Conservation (phyloP, 305 asterid species). For the Fraxinus platypoda region DNA sequence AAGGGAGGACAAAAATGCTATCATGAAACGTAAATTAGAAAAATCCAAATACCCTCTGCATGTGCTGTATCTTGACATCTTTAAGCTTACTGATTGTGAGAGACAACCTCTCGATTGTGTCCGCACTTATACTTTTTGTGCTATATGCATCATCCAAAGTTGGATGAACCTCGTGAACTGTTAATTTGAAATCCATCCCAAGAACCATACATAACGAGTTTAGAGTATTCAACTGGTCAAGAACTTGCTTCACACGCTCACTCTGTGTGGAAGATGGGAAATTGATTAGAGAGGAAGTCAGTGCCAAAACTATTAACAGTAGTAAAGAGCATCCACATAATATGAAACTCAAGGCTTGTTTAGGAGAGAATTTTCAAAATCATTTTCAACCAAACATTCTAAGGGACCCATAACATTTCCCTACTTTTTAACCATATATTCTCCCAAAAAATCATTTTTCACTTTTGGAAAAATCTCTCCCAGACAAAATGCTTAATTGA, state of each 20-base stretch:
- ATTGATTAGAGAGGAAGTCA: conserved; percentile 4
- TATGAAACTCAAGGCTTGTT: not conserved
- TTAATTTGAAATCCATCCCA: conserved; percentile 69
- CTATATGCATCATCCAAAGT: conserved; percentile 46
- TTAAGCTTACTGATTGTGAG: conserved; percentile 41
- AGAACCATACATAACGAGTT: conserved; percentile 67
- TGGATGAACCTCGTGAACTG: conserved; percentile 56
- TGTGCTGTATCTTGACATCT: conserved; percentile 65
- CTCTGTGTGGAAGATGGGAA: conserved; percentile 41
- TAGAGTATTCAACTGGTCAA: conserved; percentile 48
- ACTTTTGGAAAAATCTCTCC: not conserved
- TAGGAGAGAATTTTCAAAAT: not conserved
- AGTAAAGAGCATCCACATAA: conserved; percentile 20
- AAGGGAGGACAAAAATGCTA: conserved; percentile 18
- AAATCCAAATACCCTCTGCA: conserved; percentile 54
- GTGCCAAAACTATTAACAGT: conserved; percentile 3
- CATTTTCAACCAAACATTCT: not conserved
- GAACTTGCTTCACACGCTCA: conserved; percentile 66
- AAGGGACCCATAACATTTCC: not conserved
- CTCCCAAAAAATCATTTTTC: not conserved
- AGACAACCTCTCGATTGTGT: conserved; percentile 56
- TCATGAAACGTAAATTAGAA: conserved; percentile 8
- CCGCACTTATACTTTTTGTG: conserved; percentile 46
- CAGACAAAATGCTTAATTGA: not conserved
- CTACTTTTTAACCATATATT: not conserved